Evolutionary conservation across 352 stramenopile species (phyloP).

Genomic region (Elongisporangium undulatum): DNA sequence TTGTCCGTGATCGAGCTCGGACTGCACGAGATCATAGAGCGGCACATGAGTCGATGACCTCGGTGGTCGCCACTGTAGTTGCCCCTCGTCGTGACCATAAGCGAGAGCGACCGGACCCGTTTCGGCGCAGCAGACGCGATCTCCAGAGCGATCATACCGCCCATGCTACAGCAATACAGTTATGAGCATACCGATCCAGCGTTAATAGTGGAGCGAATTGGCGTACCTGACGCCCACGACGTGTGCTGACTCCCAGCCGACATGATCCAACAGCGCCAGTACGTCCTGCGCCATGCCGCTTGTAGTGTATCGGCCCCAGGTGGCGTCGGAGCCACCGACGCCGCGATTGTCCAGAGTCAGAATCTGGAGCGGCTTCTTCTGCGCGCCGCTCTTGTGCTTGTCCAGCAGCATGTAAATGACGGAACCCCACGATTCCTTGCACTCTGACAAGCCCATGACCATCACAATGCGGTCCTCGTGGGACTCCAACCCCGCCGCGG

Average conservation of each 20-base stretch:
- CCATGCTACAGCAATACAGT: slow-evolving; percentile 20
- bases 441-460: slow-evolving; percentile 36
- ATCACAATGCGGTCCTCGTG: slow-evolving; percentile 29
- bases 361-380: slow-evolving; percentile 28
- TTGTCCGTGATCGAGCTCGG: slow-evolving; percentile 17
- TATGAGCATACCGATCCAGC: not conserved
- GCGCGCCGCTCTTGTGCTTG: slow-evolving; percentile 12
- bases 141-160: slow-evolving; percentile 42
- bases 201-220: too few relatives aligned
- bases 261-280: slow-evolving; percentile 45
- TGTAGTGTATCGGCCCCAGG: slow-evolving; percentile 54
- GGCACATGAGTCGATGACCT: not conserved
- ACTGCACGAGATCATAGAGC: slow-evolving; percentile 17
- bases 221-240: slow-evolving; percentile 24
- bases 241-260: slow-evolving; percentile 49
- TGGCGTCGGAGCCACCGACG: slow-evolving; percentile 36
- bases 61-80: slow-evolving; percentile 11
- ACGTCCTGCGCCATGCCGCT: slow-evolving; percentile 54
- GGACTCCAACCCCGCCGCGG: not conserved
- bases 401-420: slow-evolving; percentile 25
- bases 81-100: slow-evolving; percentile 30
- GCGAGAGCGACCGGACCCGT: slow-evolving; percentile 27
- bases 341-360: slow-evolving; percentile 63
- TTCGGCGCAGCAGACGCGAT: slow-evolving; percentile 19
- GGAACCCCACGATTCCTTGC: slow-evolving; percentile 38